These are phyloP conservation scores for Starmera dryadoides DNA, from an alignment of 805 yeast genomes.

Conservation along the genomic window DNA sequence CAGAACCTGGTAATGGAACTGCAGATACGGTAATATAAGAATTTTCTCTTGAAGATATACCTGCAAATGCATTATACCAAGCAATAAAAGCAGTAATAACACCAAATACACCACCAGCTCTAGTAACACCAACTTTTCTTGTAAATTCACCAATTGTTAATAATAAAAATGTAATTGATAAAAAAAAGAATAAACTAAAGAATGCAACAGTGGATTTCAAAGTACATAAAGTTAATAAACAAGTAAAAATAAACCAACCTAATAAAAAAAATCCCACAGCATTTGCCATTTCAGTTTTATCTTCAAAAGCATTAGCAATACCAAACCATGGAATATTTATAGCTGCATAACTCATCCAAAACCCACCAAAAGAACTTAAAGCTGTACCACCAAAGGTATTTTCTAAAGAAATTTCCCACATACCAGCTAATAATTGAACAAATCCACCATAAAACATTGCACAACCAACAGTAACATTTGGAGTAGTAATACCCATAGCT, in stretches of 20 bases:
- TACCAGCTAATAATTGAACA: slow-evolving; percentile 53
- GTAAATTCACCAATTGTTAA: slow-evolving; percentile 46
- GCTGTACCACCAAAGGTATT: slow-evolving; percentile 67
- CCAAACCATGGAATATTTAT: slow-evolving; percentile 55
- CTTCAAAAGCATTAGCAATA: slow-evolving; percentile 44
- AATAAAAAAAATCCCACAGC: slow-evolving; percentile 54
- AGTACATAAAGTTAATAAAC: slow-evolving; percentile 45
- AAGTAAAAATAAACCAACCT: slow-evolving; percentile 61
- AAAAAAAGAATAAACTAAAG: slow-evolving; percentile 45
- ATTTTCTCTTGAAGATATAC: slow-evolving; percentile 52
- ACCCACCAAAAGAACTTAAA: slow-evolving; percentile 56
- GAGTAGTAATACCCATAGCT: slow-evolving; percentile 44
- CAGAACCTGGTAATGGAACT: slow-evolving; percentile 24
- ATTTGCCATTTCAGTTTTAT: slow-evolving; percentile 28
- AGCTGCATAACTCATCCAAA: slow-evolving; percentile 63
- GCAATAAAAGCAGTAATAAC: slow-evolving; percentile 45
- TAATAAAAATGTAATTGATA: slow-evolving; percentile 48
- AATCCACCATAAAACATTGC: slow-evolving; percentile 62
- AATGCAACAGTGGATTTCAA: slow-evolving; percentile 60
- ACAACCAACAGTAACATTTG: slow-evolving; percentile 48
- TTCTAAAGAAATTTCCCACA: slow-evolving; percentile 58
- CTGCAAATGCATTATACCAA: slow-evolving; percentile 57
- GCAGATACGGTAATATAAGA: slow-evolving; percentile 29
- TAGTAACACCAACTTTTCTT: slow-evolving; percentile 30
- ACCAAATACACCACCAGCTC: slow-evolving; percentile 54